phyloP scores from a whole-genome alignment of 352 stramenopile genomes.

The Phytophthora pisi region DNA sequence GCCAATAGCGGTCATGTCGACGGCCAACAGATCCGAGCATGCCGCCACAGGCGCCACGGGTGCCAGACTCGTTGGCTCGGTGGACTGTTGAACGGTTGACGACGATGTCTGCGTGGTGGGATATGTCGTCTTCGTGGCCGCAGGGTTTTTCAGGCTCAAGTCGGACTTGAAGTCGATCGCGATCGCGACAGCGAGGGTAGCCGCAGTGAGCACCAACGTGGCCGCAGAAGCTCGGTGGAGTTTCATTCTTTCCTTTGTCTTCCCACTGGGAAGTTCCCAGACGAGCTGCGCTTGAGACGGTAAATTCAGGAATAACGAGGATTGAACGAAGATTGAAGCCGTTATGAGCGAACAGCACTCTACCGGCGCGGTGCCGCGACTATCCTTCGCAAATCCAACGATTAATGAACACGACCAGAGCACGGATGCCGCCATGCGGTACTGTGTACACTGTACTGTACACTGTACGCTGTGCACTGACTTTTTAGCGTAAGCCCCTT shows the following conservation, averaged over 20 bases:
- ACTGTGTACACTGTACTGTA: too few species aligned
- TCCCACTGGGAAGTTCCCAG: too few species aligned
- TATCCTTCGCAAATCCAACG: not conserved
- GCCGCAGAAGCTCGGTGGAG: not conserved
- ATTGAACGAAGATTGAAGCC: not conserved
- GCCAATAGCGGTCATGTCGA: constrained; percentile 38
- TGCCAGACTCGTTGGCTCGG: not conserved
- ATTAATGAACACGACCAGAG: not conserved
- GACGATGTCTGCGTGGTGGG: too few species aligned
- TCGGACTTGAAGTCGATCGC: not conserved
- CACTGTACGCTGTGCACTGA: not conserved
- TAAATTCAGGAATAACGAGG: not conserved
- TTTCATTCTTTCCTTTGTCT: not conserved
- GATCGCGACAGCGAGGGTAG: not conserved
- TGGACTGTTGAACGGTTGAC: not conserved
- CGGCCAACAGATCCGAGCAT: constrained; percentile 30
- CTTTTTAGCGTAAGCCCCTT: too few species aligned
- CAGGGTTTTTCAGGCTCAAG: not conserved
- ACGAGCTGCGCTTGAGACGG: not conserved
- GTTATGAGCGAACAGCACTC: not conserved
- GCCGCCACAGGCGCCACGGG: not conserved
- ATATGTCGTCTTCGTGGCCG: not conserved
- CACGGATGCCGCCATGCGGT: not conserved
- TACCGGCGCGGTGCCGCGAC: not conserved
- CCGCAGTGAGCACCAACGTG: not conserved